Conservation (phyloP, 495 filamentous ascomycete genomes). For the Daldinia childiae region DNA sequence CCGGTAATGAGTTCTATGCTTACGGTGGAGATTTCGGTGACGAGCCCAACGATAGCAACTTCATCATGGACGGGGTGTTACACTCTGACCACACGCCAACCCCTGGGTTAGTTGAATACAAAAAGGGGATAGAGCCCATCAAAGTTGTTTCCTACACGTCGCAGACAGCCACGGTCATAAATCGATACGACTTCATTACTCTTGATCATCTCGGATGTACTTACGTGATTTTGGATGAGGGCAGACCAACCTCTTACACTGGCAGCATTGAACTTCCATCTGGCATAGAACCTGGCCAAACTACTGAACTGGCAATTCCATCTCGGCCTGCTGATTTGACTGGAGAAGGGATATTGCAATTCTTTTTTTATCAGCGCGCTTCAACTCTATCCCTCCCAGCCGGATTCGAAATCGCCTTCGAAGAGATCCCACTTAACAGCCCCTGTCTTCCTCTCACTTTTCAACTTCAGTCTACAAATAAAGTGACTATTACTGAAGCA, state of each 20-base stretch:
- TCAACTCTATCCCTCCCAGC: conserved; percentile 52
- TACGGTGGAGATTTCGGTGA: conserved; percentile 77
- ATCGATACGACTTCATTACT: conserved; percentile 62
- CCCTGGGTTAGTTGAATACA: conserved; percentile 67
- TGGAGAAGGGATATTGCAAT: conserved; percentile 37
- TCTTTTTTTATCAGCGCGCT: conserved; percentile 39
- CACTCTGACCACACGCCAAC: conserved; percentile 66
- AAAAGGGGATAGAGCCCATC: conserved; percentile 69
- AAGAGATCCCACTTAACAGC: conserved; percentile 50
- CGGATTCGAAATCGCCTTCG: conserved; percentile 59
- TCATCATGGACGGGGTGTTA: conserved; percentile 73
- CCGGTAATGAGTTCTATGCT: conserved; percentile 65
- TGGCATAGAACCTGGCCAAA: conserved; percentile 35
- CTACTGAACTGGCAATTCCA: conserved; percentile 22
- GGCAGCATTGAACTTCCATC: conserved; percentile 33
- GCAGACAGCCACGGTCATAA: conserved; percentile 50
- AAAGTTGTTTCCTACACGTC: conserved; percentile 39
- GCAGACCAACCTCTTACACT: conserved; percentile 24
- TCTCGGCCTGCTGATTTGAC: neutral
- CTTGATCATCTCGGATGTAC: conserved; percentile 56
- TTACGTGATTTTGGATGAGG: conserved; percentile 42
- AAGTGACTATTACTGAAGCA: conserved; percentile 32
- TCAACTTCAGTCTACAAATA: conserved; percentile 11
- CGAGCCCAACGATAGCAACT: conserved; percentile 69
- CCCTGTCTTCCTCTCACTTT: neutral